phyloP scores from a whole-genome alignment of 129 eudicot species.

The Lactuca saligna region DNA sequence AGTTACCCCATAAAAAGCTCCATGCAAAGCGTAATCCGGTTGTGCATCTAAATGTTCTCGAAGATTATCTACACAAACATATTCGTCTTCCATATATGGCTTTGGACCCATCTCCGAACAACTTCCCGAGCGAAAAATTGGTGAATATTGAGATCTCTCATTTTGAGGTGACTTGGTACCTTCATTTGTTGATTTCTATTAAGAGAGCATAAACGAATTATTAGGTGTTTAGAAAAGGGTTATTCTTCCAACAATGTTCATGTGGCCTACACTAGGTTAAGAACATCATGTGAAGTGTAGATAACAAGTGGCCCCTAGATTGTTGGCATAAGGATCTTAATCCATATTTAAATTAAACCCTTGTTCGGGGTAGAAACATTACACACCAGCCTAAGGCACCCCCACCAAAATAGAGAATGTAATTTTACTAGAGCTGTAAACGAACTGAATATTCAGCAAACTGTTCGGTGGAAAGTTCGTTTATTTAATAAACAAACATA shows the following conservation, averaged over 20 bases:
- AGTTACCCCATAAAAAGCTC: constrained; percentile 69
- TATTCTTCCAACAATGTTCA: neutral
- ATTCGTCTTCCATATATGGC: constrained; percentile 68
- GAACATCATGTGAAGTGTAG: neutral
- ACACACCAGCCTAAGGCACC: no score
- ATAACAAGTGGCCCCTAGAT: no score
- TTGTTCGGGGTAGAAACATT: neutral
- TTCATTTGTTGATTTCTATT: constrained; percentile 19
- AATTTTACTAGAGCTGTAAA: no score
- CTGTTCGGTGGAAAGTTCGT: no score
- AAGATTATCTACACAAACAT: constrained; percentile 65
- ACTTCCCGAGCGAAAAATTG: constrained; percentile 61
- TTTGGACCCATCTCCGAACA: constrained; percentile 75
- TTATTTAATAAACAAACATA: no score
- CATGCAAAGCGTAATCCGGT: constrained; percentile 41
- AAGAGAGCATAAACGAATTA: neutral
- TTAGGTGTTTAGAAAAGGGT: neutral
- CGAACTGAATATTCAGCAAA: no score
- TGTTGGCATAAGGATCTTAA: neutral
- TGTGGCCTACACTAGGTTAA: neutral
- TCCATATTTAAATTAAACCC: neutral
- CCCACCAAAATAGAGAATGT: no score
- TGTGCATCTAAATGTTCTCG: constrained; percentile 34
- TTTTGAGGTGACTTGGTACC: constrained; percentile 30
- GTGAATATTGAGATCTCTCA: constrained; percentile 43